Evolutionary conservation across 1,284 basidiomycete genomes (phyloP), one percentile per base, ranked within the genome.

Genomic region (Tetrapyrgos nigripes): DNA sequence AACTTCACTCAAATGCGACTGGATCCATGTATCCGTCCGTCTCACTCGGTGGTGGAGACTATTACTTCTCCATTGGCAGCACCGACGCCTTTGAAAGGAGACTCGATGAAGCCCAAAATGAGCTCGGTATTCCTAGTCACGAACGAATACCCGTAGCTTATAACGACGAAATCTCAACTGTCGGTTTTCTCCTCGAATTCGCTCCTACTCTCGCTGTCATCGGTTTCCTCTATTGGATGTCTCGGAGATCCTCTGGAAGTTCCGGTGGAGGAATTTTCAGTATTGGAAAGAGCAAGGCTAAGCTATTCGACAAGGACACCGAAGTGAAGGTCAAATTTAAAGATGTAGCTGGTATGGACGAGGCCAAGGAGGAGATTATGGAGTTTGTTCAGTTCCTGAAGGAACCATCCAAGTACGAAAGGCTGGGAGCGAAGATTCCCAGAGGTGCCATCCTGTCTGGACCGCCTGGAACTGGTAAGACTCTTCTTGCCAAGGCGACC

Each of bases 291-390:
- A 96, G 93, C 71, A 88, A 85, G 63, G 97, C 97, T 23, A 96
- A 91, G 78, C 83, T 98, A 75, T 99, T 98, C 80, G 98, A 98
- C 82, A 94, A 97, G 79, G 97, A 99, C 71, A 95, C 92, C 43
- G 93, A 97, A 59, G 91, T 99, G 69, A 93, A 90, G 72, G 90
- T 93, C 67, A 94, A 93, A 72, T 99, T 99, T 81, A 89, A 88
- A 76, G 94, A 99, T 73, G 94, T 99, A 23, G 97, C 97, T 27
- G 97, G 97, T 47, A 98, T 98, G 96, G 97, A 99, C 78, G 97
- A 99, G 78, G 97, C 96, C 55, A 99, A 99, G 82, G 93, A 97
- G 80, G 97, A 99, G 80, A 97, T 99, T 68, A 98, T 98, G 94
- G 97, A 99, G 76, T 99, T 99, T 71, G 97, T 99, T 73, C 97